Evolutionary conservation across 495 filamentous ascomycete genomes (phyloP), one percentile per base, ranked within the genome.

Genomic region (Annulohypoxylon moriforme): DNA sequence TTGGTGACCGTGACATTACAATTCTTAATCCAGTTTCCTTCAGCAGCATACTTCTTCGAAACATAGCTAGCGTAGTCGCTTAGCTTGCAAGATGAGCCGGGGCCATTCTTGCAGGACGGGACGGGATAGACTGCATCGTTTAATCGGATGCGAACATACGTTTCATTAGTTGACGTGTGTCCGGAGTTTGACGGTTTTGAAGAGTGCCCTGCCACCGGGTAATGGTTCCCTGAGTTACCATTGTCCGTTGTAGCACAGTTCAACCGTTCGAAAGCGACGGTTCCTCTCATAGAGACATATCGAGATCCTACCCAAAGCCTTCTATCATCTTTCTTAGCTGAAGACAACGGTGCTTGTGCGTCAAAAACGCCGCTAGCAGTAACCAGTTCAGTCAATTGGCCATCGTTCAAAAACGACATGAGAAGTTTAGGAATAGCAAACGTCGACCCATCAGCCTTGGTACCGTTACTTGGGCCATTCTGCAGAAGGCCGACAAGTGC

Each of bases 81-180:
- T 25, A 86, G 29, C 1, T 75, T 73, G 67, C 85, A 86, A 40
- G 82, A 82, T 7, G 71, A 77, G 2, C 85, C 85, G 1, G 83
- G 85, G 0, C 85, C 85, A 18, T 69, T 67, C 52, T 81, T 75
- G 71, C 85, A 87, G 3, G 74, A 78, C 0, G 80, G 78, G 6
- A 85, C 60, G 3, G 82, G 83, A 76, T 88, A 88, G 22, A 87
- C 85, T 4, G 85, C 85, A 74, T 87, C 85, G 63, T 87, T 88
- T 40, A 88, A 76, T 18, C 82, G 71, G 31, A 88, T 79, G 5
- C 86, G 80, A 27, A 87, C 68, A 44, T 82, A 85, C 58, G 71
- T 72, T 29, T 72, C 34, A 49, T 73, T 40, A 4, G 33, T 33
- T 27, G 55, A 25, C 6, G 55, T 40, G 10, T 24, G 11, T n/a